Base-by-base conservation (phyloP, 2,329 filamentous ascomycete genomes). In the Talaromyces rugulosus region DNA sequence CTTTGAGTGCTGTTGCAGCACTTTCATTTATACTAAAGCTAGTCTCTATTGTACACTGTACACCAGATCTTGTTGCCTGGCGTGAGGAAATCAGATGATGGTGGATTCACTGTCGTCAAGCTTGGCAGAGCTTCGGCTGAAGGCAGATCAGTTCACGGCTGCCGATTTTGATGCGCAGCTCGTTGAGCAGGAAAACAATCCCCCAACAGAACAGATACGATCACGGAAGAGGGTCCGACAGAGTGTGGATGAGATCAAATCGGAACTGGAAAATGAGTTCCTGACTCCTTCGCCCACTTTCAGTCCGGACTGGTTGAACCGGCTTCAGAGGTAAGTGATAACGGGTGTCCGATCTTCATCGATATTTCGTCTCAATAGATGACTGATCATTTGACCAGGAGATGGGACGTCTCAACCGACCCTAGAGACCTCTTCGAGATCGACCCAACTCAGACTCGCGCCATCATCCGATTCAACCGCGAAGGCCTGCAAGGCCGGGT, bases 401-500 rank as follows among this genome's bases (percentile, higher is more conserved):
- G 87, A 73, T 99, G 94, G 95, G 91, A 96, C 65, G 83, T 87
- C 61, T 86, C 91, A 4, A 85, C 87, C 42, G 89, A 96, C 70
- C 90, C 93, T 72, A 85, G 87, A n/a, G 87, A 92, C 61, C 84
- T 98, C 18, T 96, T 96, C 76, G 86, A 89, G 65, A 84, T 98
- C 60, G 92, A 92, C 1, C 91, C 92, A 3, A 96, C 94, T 0
- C 95, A 98, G 77, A 94, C 92, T 16, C 87, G 95, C 62, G 98
- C 93, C n/a, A 89, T 97, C 67, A 96, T 92, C 31, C 88, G 95
- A 33, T 99, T 99, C 75, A 89, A 88, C 52, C 85, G 95, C 60
- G 92, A 96, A 76, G 95, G 95, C 5, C 83, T 98, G 14, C 92
- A 98, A 77, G 95, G 95, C 27, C 86, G 89, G 58, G 94, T 99